A percentile compares a stretch with the other conserved stretches of the same genome.
phyloP scores from a whole-genome alignment of 2,329 filamentous ascomycete genomes.

The Plectosphaerella plurivora region DNA sequence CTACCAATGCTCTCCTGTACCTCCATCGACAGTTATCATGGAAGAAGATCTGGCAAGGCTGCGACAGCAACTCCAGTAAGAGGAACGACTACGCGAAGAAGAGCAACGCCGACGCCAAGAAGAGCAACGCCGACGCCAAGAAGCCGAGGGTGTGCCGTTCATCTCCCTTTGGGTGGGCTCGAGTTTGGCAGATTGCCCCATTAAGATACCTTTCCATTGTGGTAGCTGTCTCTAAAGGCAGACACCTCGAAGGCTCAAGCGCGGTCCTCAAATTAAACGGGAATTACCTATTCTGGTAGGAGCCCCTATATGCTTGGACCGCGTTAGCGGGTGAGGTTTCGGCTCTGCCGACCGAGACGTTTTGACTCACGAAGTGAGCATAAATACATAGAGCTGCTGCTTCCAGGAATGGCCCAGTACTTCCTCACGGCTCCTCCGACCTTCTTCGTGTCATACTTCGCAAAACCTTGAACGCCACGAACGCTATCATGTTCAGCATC shows the following conservation, averaged over 20 bases:
- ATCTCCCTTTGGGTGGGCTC: too few species aligned
- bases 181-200: too few species aligned
- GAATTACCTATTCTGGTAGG: too few species aligned
- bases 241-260: too few species aligned
- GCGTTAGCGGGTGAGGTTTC: not conserved
- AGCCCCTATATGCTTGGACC: too few species aligned
- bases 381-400: not conserved
- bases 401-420: not conserved
- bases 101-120: conserved; percentile 17
- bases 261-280: too few species aligned
- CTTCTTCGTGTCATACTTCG: not conserved
- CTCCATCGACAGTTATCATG: not conserved
- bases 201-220: too few species aligned
- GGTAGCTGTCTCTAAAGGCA: too few species aligned
- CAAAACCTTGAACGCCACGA: not conserved
- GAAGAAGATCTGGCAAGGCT: not conserved
- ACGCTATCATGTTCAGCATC: not conserved
- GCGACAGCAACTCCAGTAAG: not conserved
- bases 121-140: conserved; percentile 18
- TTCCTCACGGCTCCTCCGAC: not conserved
- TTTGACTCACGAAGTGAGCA: not conserved
- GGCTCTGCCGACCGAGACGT: not conserved
- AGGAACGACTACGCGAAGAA: conserved; percentile 6
- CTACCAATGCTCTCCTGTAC: not conserved
- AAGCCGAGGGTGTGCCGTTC: conserved; percentile 15